A percentile compares a stretch with the other conserved stretches of the same genome.
These are phyloP conservation scores for Beauveria bassiana DNA, from an alignment of 2,329 filamentous ascomycete genomes.

Conservation along the genomic window DNA sequence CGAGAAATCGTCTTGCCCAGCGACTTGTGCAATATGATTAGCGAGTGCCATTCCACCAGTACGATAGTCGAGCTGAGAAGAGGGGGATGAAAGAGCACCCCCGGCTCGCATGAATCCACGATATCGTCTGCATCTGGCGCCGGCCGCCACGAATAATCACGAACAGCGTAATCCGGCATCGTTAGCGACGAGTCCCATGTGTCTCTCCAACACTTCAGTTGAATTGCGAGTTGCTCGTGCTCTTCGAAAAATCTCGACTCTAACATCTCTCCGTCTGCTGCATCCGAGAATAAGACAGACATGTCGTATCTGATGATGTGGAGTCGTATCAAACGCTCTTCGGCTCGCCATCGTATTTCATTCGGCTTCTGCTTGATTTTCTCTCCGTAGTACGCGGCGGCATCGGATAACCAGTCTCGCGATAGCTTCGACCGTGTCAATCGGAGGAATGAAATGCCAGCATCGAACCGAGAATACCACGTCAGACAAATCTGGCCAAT, in stretches of 20 bases:
- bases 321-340: conserved; percentile 57
- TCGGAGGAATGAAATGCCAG: conserved; percentile 75
- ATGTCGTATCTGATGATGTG: conserved; percentile 74
- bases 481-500: conserved; percentile 65
- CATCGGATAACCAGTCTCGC: conserved; percentile 67
- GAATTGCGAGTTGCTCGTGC: conserved; percentile 44
- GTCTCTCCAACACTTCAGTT: conserved; percentile 41
- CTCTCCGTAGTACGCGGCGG: conserved; percentile 54
- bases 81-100: conserved; percentile 61
- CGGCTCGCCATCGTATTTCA: conserved; percentile 58
- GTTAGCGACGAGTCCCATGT: conserved; percentile 55
- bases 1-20: conserved; percentile 55
- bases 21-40: conserved; percentile 72
- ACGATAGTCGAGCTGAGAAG: conserved; percentile 70
- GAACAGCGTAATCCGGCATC: conserved; percentile 55
- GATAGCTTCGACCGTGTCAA: conserved; percentile 67
- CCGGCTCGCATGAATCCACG: conserved; percentile 63
- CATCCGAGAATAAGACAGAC: conserved; percentile 65
- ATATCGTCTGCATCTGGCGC: conserved; percentile 55
- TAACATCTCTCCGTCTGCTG: conserved; percentile 55
- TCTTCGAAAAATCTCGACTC: conserved; percentile 58
- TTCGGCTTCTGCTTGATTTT: conserved; percentile 53
- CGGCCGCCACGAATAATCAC: conserved; percentile 49
- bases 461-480: conserved; percentile 91
- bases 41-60: conserved; percentile 68